Base-by-base conservation (phyloP, 2,329 filamentous ascomycete species). In the Aureobasidium leucospermi region DNA sequence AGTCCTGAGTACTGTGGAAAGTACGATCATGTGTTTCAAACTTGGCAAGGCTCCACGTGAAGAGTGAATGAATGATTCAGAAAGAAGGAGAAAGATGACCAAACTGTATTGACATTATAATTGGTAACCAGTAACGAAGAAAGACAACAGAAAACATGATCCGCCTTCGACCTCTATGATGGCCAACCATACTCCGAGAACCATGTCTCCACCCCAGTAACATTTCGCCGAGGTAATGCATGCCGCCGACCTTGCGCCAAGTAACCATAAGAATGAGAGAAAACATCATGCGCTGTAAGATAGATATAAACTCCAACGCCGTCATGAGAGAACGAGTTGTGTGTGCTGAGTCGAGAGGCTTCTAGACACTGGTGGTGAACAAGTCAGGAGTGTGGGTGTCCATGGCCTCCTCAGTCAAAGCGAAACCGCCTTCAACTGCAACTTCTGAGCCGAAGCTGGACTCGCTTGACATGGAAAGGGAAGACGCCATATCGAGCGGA, bases 341-440 rank as follows among this genome's bases (percentile, higher is more conserved):
- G 19, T 38, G 38, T 3, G n/a, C n/a, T 41, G 48, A 29, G 19
- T 31, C 10, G 13, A 43, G 39, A 55, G 39, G 16, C 16, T 23
- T 46, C 32, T 46, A 57, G 11, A 46, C 62, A 48, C 64, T 61
- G 11, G 65, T 61, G 11, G 65, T 64, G n/a, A 69, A 62, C 34
- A 74, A 65, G 56, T 76, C 73, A 1, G 74, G 74, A 9, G 68
- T 69, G 43, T 78, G 76, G 34, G 75, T 70, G 62, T 77, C 76
- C 15, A 82, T 76, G 45, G 77, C 79, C 67, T 84, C 82, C 66
- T 85, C 82, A 3, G 79, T 78, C 29, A 85, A 67, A 1, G 81
- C 81, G 4, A 85, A 73, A 1, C 82, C 82, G 15, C 78, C 75
- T 4, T 75, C 72, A 1, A 83, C 78, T 32, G 78, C 75, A 2